These are phyloP conservation scores for Aspergillus saccharolyticus DNA, from an alignment of 495 filamentous ascomycete species.

Conservation along the genomic window DNA sequence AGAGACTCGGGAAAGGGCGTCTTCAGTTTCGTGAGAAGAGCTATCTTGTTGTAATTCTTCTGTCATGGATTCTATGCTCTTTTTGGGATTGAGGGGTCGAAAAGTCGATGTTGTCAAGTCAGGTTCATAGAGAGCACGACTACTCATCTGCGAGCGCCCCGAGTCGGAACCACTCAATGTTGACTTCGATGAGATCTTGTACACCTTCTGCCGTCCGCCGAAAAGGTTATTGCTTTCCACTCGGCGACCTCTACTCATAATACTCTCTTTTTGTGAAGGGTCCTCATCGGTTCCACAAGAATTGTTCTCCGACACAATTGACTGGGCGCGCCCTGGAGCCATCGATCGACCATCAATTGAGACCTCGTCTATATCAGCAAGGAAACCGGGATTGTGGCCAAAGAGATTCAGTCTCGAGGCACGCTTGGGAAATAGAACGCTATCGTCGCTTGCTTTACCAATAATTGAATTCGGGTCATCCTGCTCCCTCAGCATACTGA, in stretches of 20 bases:
- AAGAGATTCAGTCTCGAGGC: conserved; percentile 63
- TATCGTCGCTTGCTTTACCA: conserved; percentile 92
- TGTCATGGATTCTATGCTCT: conserved; percentile 41
- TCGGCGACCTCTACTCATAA: conserved; percentile 80
- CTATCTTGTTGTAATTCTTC: conserved; percentile 28
- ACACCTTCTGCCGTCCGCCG: conserved; percentile 93
- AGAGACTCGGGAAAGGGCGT: conserved; percentile 59
- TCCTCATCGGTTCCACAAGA: conserved; percentile 68
- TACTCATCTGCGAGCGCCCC: conserved; percentile 44
- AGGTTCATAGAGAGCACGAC: conserved; percentile 75
- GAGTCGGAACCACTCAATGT: conserved; percentile 15
- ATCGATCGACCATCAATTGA: conserved; percentile 63
- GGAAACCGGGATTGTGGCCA: conserved; percentile 44
- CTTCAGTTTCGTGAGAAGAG: conserved; percentile 39
- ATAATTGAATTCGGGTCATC: conserved; percentile 82
- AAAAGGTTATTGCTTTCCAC: conserved; percentile 92
- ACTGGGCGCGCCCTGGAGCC: conserved; percentile 43
- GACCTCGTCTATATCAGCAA: conserved; percentile 86
- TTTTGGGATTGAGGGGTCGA: conserved; percentile 62
- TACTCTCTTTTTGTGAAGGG: conserved; percentile 52
- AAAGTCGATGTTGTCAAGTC: conserved; percentile 79
- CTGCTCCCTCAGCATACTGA: conserved; percentile 93
- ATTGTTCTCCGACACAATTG: conserved; percentile 48
- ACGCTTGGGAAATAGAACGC: conserved; percentile 77
- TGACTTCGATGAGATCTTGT: conserved; percentile 68